These are phyloP conservation scores for Corchorus capsularis DNA, from an alignment of 345 rosid genomes.

Conservation along the genomic window DNA sequence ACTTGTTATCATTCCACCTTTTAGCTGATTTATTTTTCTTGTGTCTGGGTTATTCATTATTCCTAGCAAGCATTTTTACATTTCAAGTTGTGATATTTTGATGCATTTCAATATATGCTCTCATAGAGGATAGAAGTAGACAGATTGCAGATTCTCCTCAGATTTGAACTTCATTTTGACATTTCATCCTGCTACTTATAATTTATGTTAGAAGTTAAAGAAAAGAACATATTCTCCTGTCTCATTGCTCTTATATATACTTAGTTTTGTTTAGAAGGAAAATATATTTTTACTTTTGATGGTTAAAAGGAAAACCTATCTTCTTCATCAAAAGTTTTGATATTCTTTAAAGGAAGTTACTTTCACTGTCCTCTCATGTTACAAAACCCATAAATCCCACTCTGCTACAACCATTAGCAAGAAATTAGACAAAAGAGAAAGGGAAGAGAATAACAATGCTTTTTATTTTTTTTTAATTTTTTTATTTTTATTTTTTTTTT, in stretches of 20 bases:
- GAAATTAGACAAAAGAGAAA: not conserved
- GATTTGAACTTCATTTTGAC: not conserved
- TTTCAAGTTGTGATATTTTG: not conserved
- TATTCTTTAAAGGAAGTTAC: not conserved
- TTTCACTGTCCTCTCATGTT: not conserved
- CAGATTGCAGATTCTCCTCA: not conserved
- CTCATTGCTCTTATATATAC: not conserved
- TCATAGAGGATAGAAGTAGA: too few relatives aligned
- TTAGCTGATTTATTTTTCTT: not conserved
- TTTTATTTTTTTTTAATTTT: too few relatives aligned
- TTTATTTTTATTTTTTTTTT: too few relatives aligned
- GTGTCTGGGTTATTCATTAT: conserved; percentile 7
- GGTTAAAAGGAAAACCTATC: not conserved
- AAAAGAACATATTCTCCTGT: conserved; percentile 1
- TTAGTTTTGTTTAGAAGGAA: not conserved
- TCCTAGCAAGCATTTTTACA: not conserved
- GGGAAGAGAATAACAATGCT: not conserved
- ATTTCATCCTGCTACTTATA: not conserved
- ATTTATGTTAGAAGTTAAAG: not conserved
- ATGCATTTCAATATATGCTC: too few relatives aligned
- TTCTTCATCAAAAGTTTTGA: not conserved
- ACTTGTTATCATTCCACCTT: not conserved
- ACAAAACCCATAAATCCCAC: not conserved
- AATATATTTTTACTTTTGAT: not conserved
- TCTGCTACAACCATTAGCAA: not conserved